phyloP scores from a whole-genome alignment of 108 stramenopile genomes.

The Bacterosira constricta region DNA sequence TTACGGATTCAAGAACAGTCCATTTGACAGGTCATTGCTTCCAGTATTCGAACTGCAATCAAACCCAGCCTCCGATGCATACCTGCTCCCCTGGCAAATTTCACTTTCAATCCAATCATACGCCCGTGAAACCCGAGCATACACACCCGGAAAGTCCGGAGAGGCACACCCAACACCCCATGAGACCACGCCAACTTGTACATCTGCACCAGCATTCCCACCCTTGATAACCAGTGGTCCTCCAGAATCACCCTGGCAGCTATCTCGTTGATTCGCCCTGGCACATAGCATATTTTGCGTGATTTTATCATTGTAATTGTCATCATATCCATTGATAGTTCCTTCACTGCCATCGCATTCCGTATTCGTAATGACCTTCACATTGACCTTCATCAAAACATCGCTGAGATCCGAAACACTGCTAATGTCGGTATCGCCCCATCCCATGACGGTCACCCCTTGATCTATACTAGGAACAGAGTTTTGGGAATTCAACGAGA shows the following conservation, averaged over 20 bases:
- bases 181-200: slow-evolving; percentile 42
- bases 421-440: slow-evolving; percentile 38
- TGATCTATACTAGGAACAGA: slow-evolving; percentile 28
- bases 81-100: slow-evolving; percentile 13
- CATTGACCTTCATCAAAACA: slow-evolving; percentile 23
- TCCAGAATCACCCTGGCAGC: slow-evolving; percentile 41
- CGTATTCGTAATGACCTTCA: slow-evolving; percentile 28
- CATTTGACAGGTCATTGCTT: too few relatives aligned
- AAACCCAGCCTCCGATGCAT: slow-evolving; percentile 15
- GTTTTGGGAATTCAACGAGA: slow-evolving; percentile 41
- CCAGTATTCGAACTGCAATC: background rate
- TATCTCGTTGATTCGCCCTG: slow-evolving; percentile 9
- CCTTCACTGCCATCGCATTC: slow-evolving; percentile 44
- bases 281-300: slow-evolving; percentile 42
- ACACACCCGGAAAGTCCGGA: slow-evolving; percentile 38
- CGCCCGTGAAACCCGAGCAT: slow-evolving; percentile 23
- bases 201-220: slow-evolving; percentile 5
- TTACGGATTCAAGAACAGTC: too few relatives aligned
- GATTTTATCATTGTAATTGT: slow-evolving; percentile 16
- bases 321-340: background rate
- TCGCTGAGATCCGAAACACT: background rate
- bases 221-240: slow-evolving; percentile 46
- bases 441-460: slow-evolving; percentile 56
- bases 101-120: slow-evolving; percentile 38
- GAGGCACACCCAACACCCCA: slow-evolving; percentile 36